Base-by-base conservation (phyloP, 495 filamentous ascomycete genomes). In the Platismatia glauca region DNA sequence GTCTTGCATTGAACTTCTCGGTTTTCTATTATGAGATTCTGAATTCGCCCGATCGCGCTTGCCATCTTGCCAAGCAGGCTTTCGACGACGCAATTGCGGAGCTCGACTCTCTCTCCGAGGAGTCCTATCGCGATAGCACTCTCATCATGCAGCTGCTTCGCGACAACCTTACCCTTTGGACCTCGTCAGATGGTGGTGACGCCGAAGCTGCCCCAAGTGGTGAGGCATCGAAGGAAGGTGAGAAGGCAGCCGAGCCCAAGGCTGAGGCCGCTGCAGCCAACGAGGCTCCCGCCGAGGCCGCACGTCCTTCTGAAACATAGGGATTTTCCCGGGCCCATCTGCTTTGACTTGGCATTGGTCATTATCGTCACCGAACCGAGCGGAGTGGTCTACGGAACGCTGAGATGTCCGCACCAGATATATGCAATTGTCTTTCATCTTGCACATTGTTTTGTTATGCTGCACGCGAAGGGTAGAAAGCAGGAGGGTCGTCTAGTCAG, bases 21-120 rank as follows among this genome's bases (percentile, higher is more conserved):
- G 94, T 98, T 68, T 98, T 98, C 82, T 98, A 98, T 86, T 98
- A 98, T 76, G 94, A 98, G 84, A 98, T 98, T 75, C 82, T 98
- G 69, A 98, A 97, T 86, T 95, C 94, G 16, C 94, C 94, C 55
- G 94, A 98, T 73, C 93, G 92, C 75, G 94, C 94, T 72, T 98
- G 94, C 84, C 94, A 98, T 76, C 85, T 98, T 60, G 94, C 94
- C 74, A 98, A 98, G 87, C 92, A 96, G 80, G 93, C 95, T 35
- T 98, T 98, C 72, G 94, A 98, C 75, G 94, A 98, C 75, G 94
- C 94, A 66, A 98, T 98, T 76, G 94, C 94, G 65, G 94, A 98
- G 84, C 90, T 98, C 68, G 94, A 98, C 81, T 96, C 93, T 24
- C 82, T 98, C 63, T 96, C 91, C 63, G 94, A 98, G 82, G 94